phyloP scores from a whole-genome alignment of 805 yeast genomes.

The Spathaspora boniae region DNA sequence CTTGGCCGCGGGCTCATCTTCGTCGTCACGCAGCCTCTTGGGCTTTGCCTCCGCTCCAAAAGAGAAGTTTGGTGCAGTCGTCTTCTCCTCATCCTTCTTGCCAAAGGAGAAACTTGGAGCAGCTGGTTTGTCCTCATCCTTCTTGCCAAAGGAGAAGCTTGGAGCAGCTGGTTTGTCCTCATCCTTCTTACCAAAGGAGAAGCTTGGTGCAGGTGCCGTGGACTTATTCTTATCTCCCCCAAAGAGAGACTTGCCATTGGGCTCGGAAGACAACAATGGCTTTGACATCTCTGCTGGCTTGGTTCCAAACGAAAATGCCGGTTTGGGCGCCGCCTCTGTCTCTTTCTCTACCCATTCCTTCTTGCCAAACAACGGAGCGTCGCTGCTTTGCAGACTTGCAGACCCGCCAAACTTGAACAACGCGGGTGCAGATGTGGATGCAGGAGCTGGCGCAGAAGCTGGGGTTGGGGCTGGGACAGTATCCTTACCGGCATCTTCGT shows the following conservation, averaged over 20 bases:
- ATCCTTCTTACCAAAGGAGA: background rate
- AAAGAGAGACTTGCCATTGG: slow-evolving; percentile 2
- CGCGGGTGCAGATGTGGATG: slow-evolving; percentile 1
- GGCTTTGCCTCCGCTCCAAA: background rate
- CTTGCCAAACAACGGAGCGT: slow-evolving; percentile 1
- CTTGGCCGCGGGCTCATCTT: background rate
- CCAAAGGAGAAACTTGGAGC: slow-evolving; percentile 9
- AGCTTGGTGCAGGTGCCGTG: background rate
- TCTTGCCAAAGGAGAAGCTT: slow-evolving; percentile 5
- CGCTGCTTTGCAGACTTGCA: background rate
- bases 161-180: slow-evolving; percentile 2
- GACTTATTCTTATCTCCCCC: slow-evolving; percentile 10
- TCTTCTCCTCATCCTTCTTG: slow-evolving; percentile 4
- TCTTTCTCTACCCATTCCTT: background rate
- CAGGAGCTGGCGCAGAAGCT: background rate
- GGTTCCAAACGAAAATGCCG: slow-evolving; percentile 4
- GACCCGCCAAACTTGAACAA: background rate
- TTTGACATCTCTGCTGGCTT: slow-evolving; percentile 5
- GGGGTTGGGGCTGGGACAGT: background rate
- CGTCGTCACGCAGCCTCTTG: background rate
- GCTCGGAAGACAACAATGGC: background rate
- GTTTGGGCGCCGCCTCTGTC: background rate
- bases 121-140: slow-evolving; percentile 3
- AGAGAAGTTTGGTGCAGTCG: slow-evolving; percentile 1
- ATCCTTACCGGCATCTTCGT: background rate